Conservation (phyloP, 352 stramenopile species). For the Saprolegnia parasitica region DNA sequence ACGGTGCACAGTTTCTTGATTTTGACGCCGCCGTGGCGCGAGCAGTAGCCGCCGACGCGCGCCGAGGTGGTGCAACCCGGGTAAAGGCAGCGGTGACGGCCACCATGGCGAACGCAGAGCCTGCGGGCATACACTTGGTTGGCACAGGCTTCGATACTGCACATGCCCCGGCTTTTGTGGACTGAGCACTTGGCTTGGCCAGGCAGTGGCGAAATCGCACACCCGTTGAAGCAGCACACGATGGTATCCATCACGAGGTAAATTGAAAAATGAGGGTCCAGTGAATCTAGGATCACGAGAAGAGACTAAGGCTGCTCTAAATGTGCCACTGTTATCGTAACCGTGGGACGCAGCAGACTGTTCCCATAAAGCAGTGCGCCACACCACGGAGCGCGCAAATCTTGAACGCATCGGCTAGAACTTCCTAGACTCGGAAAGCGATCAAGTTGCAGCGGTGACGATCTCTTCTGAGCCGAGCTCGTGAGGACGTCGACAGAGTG, state of each 20-base stretch:
- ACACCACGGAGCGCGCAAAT: no score
- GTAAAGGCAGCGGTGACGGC: background rate
- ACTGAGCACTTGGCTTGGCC: constrained; percentile 2
- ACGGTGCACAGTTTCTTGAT: constrained; percentile 17
- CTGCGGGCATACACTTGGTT: constrained; percentile 24
- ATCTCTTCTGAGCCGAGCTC: no score
- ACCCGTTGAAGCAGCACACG: constrained; percentile 23
- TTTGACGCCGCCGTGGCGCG: background rate
- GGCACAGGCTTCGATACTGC: background rate
- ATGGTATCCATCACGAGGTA: background rate
- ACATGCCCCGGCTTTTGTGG: constrained; percentile 1
- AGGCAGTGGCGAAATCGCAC: background rate
- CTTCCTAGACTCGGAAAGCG: no score
- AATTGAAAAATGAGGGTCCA: constrained; percentile 4
- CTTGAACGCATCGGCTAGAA: no score
- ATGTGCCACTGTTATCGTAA: background rate
- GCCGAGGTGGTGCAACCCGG: background rate
- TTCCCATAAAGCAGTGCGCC: no score
- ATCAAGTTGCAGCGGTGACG: no score
- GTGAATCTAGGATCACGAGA: background rate
- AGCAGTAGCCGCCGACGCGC: constrained; percentile 16
- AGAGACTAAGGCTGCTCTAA: background rate
- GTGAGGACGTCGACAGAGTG: no score
- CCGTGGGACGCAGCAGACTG: background rate
- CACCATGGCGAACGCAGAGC: constrained; percentile 26